phyloP scores from a whole-genome alignment of 2,329 filamentous ascomycete species.

The Ceratocystis ficicola region DNA sequence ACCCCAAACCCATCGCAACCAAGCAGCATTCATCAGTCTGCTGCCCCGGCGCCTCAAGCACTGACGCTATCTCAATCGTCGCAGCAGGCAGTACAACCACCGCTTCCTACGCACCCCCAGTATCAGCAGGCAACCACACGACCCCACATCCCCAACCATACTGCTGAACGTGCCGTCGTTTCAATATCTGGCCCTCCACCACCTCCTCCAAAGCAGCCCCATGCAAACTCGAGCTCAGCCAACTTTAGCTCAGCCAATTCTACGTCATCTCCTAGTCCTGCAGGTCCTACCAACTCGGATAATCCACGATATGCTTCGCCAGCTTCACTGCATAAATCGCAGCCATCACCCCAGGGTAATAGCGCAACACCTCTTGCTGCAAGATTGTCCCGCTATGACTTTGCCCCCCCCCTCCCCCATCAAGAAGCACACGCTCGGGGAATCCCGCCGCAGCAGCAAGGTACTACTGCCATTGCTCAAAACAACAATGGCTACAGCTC shows the following conservation, averaged over 20 bases:
- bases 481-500: background rate
- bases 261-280: background rate
- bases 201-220: slow-evolving; percentile 25
- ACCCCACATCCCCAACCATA: background rate
- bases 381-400: slow-evolving; percentile 36
- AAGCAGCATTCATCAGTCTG: slow-evolving; percentile 26
- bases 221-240: slow-evolving; percentile 14
- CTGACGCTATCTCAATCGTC: background rate
- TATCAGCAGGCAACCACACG: slow-evolving; percentile 24
- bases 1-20: slow-evolving; percentile 59
- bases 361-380: background rate
- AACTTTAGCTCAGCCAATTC: background rate
- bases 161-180: background rate
- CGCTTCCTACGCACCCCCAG: slow-evolving; percentile 29
- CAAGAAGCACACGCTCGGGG: background rate
- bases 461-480: background rate
- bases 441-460: background rate
- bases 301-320: slow-evolving; percentile 1
- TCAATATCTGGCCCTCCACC: slow-evolving; percentile 24
- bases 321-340: background rate
- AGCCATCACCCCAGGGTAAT: background rate
- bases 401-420: slow-evolving; percentile 35
- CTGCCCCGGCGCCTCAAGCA: slow-evolving; percentile 27
- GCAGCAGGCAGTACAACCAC: slow-evolving; percentile 28
- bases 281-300: background rate